Percentiles rank a stretch among this genome's conserved stretches.
These are phyloP conservation scores for Fusarium sp. DNA, from an alignment of 2,329 filamentous ascomycete genomes.

Conservation along the genomic window DNA sequence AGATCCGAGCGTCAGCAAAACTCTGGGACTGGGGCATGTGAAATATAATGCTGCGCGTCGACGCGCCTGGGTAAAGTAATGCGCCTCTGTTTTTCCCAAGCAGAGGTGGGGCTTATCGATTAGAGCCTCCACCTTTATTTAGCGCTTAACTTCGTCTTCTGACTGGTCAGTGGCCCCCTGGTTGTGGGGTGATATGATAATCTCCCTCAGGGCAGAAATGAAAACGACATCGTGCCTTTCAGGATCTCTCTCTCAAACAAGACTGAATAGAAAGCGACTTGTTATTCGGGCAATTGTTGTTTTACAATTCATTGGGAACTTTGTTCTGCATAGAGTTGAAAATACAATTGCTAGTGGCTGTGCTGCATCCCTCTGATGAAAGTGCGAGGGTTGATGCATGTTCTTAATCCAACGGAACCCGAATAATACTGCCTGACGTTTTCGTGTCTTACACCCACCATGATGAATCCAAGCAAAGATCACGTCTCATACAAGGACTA, in stretches of 20 bases:
- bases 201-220: too few relatives aligned
- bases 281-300: accelerated
- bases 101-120: too few relatives aligned
- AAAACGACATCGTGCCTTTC: too few relatives aligned
- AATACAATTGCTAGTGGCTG: not conserved
- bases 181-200: too few relatives aligned
- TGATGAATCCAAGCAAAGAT: accelerated
- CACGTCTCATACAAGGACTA: accelerated
- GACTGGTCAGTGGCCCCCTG: accelerated
- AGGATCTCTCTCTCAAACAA: too few relatives aligned
- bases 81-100: too few relatives aligned
- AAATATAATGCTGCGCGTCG: too few relatives aligned
- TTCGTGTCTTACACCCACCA: accelerated
- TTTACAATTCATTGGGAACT: not conserved
- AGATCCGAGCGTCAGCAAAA: too few relatives aligned
- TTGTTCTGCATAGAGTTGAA: not conserved
- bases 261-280: accelerated
- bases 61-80: too few relatives aligned
- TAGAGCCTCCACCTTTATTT: too few relatives aligned
- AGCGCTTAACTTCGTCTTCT: too few relatives aligned
- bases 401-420: not conserved
- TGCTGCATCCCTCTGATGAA: not conserved
- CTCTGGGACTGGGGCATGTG: too few relatives aligned
- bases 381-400: accelerated
- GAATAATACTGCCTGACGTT: accelerated